Evolutionary conservation across 2,329 filamentous ascomycete genomes (phyloP), one percentile per base, ranked within the genome.

Genomic region (Coniochaeta sp.): DNA sequence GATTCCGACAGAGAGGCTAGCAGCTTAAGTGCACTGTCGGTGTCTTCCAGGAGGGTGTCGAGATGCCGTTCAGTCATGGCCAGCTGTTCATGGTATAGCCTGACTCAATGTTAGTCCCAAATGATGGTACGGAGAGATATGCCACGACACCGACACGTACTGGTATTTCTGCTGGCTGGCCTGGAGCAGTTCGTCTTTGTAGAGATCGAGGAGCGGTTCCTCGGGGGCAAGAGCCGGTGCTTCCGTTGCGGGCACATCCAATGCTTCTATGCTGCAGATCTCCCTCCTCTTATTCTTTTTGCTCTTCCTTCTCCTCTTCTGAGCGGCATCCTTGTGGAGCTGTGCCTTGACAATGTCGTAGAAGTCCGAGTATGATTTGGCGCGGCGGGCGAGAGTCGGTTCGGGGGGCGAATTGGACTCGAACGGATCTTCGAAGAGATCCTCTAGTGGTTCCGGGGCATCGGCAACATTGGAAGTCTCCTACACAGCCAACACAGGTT

Each of bases 81-180:
- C 16, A 96, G 82, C 74, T 96, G 92, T 68, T 95, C 89, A 64
- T 86, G 84, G 72, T 95, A 97, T 31, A 89, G 77, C 67, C 88
- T 90, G 64, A 54, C 7, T n/a, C 47, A 66, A 78, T 64, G 22
- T 57, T 36, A 57, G 28, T n/a, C 12, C 22, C 54, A 38, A n/a
- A 34, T 17, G 6, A 26, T 24, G 12, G 34, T 26, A 57, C 26
- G 34, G 14, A 16, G 11, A 28, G 7, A 47, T 47, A 31, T 26
- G 16, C 6, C 47, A 19, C 22, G 28, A 14, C 16, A 72, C 86
- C 22, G 28, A 14, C 16, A 72, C 86, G 66, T 82, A 93, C 87
- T 89, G 79, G 72, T 96, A 96, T 71, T 93, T 87, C 66, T 90
- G 87, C 71, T 96, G 91, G 71, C 90, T 95, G 59, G 91, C 87